phyloP scores from a whole-genome alignment of 176 grass and related monocot species.

The Hsuehochloa calcarea region DNA sequence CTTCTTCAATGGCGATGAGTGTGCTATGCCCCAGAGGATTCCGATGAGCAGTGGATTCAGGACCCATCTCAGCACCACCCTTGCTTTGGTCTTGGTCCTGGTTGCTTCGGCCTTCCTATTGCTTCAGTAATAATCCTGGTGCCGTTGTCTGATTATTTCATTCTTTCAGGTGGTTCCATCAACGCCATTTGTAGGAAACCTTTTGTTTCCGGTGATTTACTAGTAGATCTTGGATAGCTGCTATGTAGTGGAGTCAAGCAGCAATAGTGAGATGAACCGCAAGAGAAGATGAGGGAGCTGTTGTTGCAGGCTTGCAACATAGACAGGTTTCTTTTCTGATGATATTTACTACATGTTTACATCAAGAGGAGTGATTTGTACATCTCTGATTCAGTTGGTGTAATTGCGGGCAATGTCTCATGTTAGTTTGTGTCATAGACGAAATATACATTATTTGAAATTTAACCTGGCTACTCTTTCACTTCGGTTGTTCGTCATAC shows the following conservation, averaged over 20 bases:
- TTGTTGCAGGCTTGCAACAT: constrained; percentile 44
- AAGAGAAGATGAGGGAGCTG: background rate
- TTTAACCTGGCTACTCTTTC: background rate
- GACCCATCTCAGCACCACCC: constrained; percentile 1
- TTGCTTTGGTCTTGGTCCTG: constrained; percentile 41
- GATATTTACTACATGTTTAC: constrained; percentile 32
- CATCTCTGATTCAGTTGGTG: constrained; percentile 21
- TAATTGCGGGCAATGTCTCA: background rate
- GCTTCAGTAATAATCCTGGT: constrained; percentile 53
- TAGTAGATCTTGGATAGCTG: constrained; percentile 37
- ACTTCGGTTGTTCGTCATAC: background rate
- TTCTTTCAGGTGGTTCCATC: constrained; percentile 56
- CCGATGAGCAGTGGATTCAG: constrained; percentile 47
- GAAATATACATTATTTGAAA: constrained; percentile 23
- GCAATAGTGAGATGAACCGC: constrained; percentile 19
- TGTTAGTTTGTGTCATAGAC: constrained; percentile 21
- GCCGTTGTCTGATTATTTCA: constrained; percentile 49
- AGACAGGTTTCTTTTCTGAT: constrained; percentile 16
- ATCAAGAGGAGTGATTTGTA: constrained; percentile 35
- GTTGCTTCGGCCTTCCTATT: constrained; percentile 42
- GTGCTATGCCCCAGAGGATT: constrained; percentile 54
- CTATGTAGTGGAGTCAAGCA: constrained; percentile 32
- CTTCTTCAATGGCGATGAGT: constrained; percentile 94
- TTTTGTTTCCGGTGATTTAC: constrained; percentile 43
- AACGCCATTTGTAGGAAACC: constrained; percentile 42